Evolutionary conservation across 2,329 filamentous ascomycete genomes (phyloP).

Genomic region (Botrytis fragariae): DNA sequence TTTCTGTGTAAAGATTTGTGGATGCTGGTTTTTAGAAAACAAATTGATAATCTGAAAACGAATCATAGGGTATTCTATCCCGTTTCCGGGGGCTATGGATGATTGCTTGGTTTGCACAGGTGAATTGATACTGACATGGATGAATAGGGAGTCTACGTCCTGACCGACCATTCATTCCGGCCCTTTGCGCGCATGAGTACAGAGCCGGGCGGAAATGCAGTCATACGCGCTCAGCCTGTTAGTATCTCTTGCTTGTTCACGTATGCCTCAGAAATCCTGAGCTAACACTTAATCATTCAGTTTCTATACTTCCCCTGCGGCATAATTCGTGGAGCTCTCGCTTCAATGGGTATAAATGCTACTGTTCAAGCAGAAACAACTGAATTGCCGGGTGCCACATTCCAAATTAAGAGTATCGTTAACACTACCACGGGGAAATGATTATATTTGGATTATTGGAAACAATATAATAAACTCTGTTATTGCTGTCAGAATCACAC

Average conservation of each 20-base stretch:
- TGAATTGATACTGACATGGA: constrained; percentile 20
- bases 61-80: constrained; percentile 72
- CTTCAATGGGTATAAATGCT: constrained; percentile 86
- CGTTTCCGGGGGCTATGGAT: background rate
- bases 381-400: constrained; percentile 84
- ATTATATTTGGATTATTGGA: background rate
- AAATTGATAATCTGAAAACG: constrained; percentile 97
- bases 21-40: constrained; percentile 91
- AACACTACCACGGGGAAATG: constrained; percentile 24
- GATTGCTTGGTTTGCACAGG: background rate
- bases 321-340: constrained; percentile 84
- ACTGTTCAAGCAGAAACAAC: constrained; percentile 88
- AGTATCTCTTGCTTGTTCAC: constrained; percentile 36
- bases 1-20: constrained; percentile 98
- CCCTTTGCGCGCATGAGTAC: constrained; percentile 89
- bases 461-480: background rate
- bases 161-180: constrained; percentile 90
- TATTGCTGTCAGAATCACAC: background rate
- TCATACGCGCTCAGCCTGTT: constrained; percentile 76
- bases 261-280: background rate
- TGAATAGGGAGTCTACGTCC: constrained; percentile 80
- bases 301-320: constrained; percentile 96
- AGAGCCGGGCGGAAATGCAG: constrained; percentile 69
- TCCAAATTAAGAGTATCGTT: constrained; percentile 87
- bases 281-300: constrained; percentile 43